phyloP scores from a whole-genome alignment of 1,284 basidiomycete genomes.

The Marasmius tenuissimus region DNA sequence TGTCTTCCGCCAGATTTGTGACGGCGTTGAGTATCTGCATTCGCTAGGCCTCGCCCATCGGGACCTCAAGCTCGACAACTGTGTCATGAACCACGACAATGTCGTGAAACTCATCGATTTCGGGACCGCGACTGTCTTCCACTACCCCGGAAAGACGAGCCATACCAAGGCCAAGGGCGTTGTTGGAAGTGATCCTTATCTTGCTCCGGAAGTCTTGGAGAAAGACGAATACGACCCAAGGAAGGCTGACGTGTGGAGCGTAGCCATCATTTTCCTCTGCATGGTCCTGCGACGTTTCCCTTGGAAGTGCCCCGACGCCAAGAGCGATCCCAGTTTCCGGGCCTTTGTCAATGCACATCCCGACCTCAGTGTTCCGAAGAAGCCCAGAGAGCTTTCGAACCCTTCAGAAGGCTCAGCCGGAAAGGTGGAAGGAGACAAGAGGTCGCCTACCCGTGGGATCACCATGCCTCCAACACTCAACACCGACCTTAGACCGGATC shows the following conservation, averaged over 20 bases:
- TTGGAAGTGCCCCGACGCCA: constrained; percentile 97
- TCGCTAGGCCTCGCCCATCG: constrained; percentile 87
- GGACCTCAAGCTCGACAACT: constrained; percentile 99
- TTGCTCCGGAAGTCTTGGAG: constrained; percentile 93
- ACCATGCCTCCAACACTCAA: constrained; percentile 34
- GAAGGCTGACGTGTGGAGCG: constrained; percentile 98
- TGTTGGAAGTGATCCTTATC: constrained; percentile 97
- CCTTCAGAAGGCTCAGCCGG: background rate
- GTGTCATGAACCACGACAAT: constrained; percentile 94
- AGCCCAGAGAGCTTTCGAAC: constrained; percentile 2
- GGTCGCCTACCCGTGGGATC: background rate
- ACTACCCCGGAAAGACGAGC: constrained; percentile 85
- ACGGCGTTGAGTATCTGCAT: constrained; percentile 98
- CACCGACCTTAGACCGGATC: background rate
- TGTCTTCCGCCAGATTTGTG: constrained; percentile 97
- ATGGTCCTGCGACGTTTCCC: constrained; percentile 98
- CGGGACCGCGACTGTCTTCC: constrained; percentile 98
- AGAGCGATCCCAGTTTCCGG: constrained; percentile 89
- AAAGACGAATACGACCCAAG: constrained; percentile 87
- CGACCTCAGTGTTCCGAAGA: constrained; percentile 59
- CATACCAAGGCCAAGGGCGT: constrained; percentile 84
- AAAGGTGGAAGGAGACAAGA: background rate
- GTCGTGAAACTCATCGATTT: constrained; percentile 99
- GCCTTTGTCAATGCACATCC: constrained; percentile 93
- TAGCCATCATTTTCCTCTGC: constrained; percentile 99